Evolutionary conservation across 75 land plant genomes (phyloP).

Genomic region (Selaginella moellendorffii): DNA sequence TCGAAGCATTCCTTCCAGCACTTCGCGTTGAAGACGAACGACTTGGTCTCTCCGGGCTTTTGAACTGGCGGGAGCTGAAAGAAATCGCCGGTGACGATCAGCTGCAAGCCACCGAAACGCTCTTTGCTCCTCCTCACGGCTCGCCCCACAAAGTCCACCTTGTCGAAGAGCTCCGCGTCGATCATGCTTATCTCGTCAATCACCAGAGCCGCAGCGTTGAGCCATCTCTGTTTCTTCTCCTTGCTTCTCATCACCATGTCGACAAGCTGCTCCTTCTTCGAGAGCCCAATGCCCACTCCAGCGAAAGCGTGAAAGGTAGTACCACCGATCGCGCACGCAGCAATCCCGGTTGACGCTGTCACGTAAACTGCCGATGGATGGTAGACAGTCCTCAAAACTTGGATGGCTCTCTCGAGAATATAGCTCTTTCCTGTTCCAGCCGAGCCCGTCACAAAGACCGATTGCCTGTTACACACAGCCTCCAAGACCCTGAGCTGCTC

Average conservation of each 20-base stretch:
- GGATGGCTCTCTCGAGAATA: neutral
- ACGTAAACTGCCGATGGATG: constrained; percentile 3
- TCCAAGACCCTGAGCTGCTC: neutral
- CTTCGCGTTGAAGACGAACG: constrained; percentile 2
- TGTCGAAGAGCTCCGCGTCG: constrained; percentile 5
- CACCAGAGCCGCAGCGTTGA: neutral
- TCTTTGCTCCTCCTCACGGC: neutral
- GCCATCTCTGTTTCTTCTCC: neutral
- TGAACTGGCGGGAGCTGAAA: constrained; percentile 4
- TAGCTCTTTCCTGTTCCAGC: constrained; percentile 7
- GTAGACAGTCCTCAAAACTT: neutral
- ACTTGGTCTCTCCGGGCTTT: neutral
- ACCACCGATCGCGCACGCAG: constrained; percentile 1
- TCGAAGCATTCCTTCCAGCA: constrained; percentile 11
- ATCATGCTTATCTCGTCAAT: constrained; percentile 11
- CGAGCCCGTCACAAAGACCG: constrained; percentile 3
- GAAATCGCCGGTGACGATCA: constrained; percentile 3
- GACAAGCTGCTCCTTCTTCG: neutral
- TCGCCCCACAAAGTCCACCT: constrained; percentile 7
- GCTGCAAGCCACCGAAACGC: constrained; percentile 8
- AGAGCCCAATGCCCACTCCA: neutral
- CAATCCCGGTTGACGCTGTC: constrained; percentile 4
- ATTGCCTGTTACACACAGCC: neutral
- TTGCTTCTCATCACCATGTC: neutral
- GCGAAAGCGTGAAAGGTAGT: constrained; percentile 1